These are phyloP conservation scores for Talaromyces rugulosus DNA, from an alignment of 2,329 filamentous ascomycete species.

Conservation along the genomic window DNA sequence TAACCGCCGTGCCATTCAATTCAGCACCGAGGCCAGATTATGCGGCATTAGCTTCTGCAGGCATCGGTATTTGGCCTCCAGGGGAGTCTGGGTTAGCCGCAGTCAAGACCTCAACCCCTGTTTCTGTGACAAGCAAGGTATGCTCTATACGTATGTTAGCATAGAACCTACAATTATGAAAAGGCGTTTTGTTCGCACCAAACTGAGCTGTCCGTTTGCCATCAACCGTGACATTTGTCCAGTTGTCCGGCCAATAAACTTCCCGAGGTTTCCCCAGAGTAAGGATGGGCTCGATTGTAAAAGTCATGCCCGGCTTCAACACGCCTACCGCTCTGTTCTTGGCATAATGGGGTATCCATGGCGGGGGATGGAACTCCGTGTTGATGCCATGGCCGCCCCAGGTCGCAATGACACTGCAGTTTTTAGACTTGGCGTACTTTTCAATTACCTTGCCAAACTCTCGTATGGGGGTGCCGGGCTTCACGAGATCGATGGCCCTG, in stretches of 20 bases:
- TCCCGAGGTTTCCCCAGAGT: constrained; percentile 78
- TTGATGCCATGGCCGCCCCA: constrained; percentile 94
- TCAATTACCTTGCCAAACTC: constrained; percentile 89
- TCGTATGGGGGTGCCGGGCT: constrained; percentile 79
- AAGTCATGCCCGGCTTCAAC: constrained; percentile 90
- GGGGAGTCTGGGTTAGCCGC: constrained; percentile 64
- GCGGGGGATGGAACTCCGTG: constrained; percentile 79
- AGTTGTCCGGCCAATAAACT: constrained; percentile 92
- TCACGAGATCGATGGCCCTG: constrained; percentile 78
- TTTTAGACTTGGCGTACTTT: constrained; percentile 73
- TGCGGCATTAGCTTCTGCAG: constrained; percentile 16
- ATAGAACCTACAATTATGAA: neutral
- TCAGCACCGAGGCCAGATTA: neutral
- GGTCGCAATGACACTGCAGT: constrained; percentile 79
- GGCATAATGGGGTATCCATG: constrained; percentile 88
- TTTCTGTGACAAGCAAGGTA: constrained; percentile 73
- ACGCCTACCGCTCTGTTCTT: constrained; percentile 92
- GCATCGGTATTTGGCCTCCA: constrained; percentile 61
- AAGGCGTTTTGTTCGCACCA: constrained; percentile 25
- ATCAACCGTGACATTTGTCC: constrained; percentile 86
- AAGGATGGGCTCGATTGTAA: constrained; percentile 96
- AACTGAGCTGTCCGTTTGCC: constrained; percentile 89
- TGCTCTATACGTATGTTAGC: constrained; percentile 51
- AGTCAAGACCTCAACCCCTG: constrained; percentile 71
- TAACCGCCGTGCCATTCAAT: neutral